Evolutionary conservation across 2,329 filamentous ascomycete genomes (phyloP).

Genomic region (Elsinoe batatas): DNA sequence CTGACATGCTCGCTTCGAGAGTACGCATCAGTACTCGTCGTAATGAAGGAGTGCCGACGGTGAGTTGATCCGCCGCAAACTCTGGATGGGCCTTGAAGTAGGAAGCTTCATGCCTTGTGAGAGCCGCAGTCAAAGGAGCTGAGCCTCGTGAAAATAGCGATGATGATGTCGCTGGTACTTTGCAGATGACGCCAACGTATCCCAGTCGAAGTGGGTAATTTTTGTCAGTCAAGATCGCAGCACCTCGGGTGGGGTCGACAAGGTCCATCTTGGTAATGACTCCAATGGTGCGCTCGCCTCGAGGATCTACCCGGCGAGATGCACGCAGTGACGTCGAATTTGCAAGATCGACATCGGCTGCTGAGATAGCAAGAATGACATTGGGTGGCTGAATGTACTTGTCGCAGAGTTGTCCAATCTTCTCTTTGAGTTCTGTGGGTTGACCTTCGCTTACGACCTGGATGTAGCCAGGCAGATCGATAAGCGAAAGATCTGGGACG

Average conservation of each 20-base stretch:
- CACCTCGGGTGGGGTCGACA: conserved; percentile 72
- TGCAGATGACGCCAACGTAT: conserved; percentile 90
- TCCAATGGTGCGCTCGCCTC: conserved; percentile 91
- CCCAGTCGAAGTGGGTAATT: conserved; percentile 93
- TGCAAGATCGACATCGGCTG: conserved; percentile 91
- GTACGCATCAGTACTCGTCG: conserved; percentile 96
- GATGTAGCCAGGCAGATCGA: conserved; percentile 94
- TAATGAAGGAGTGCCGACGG: conserved; percentile 73
- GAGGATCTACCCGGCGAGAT: conserved; percentile 81
- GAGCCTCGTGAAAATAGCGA: conserved; percentile 77
- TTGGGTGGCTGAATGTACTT: conserved; percentile 97
- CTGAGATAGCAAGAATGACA: conserved; percentile 92
- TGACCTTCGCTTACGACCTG: conserved; percentile 90
- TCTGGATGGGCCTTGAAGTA: conserved; percentile 77
- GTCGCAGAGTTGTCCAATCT: conserved; percentile 91
- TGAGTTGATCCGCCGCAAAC: conserved; percentile 54
- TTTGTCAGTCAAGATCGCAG: conserved; percentile 69
- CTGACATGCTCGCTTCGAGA: conserved; percentile 92
- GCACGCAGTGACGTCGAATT: conserved; percentile 90
- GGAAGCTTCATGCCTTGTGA: conserved; percentile 76
- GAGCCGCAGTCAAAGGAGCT: conserved; percentile 67
- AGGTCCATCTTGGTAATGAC: conserved; percentile 99
- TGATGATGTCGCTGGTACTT: conserved; percentile 54
- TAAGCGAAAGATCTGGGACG: conserved; percentile 88
- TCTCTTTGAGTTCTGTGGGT: conserved; percentile 82